Evolutionary conservation across 2,329 filamentous ascomycete genomes (phyloP).

Genomic region (Botrytis byssoidea): DNA sequence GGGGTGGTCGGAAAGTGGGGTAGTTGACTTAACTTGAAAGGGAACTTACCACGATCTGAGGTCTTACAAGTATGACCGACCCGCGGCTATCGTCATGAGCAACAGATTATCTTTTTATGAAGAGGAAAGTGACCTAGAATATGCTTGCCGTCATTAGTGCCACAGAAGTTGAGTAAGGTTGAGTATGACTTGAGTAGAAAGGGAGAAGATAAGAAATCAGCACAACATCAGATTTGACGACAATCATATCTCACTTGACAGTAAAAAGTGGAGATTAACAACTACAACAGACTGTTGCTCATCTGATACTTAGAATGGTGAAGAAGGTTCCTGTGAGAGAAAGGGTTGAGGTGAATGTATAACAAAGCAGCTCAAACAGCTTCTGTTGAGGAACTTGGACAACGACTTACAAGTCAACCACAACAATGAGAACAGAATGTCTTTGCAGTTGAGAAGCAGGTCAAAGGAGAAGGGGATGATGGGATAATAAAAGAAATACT

Average conservation of each 20-base stretch:
- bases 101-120: neutral
- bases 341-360: neutral
- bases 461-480: neutral
- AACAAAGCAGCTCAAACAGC: neutral
- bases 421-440: neutral
- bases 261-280: neutral
- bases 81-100: neutral
- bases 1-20: too few species aligned
- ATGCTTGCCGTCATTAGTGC: neutral
- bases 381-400: neutral
- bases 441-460: neutral
- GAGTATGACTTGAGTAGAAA: neutral
- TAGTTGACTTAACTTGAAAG: neutral
- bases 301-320: neutral
- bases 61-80: neutral
- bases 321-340: neutral
- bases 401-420: neutral
- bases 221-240: neutral
- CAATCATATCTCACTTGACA: neutral
- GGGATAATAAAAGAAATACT: neutral
- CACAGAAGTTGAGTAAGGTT: neutral
- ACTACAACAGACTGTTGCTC: neutral
- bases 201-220: neutral
- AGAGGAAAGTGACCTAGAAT: too few species aligned
- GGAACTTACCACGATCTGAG: neutral